Conservation (phyloP, 208 protist genomes). For the Acanthamoeba castellanii region DNA sequence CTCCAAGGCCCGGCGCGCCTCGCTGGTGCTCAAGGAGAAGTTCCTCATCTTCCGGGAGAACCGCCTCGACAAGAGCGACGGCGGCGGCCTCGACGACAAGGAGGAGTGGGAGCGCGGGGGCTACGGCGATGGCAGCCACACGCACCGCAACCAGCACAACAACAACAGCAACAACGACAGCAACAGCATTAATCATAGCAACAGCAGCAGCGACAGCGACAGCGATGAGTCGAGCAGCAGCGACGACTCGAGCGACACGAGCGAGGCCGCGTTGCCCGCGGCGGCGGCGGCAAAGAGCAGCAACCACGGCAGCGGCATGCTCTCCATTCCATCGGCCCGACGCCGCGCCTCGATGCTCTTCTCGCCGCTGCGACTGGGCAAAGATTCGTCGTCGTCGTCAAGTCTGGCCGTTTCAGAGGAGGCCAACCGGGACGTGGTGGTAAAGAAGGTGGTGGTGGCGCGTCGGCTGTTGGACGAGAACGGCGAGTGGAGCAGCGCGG, state of each 20-base stretch:
- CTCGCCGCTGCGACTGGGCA: conserved; percentile 19
- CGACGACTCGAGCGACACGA: conserved; percentile 21
- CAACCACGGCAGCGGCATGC: background rate
- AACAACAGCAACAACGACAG: background rate
- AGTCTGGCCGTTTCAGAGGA: background rate
- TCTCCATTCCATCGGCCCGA: background rate
- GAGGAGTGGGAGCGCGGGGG: conserved; percentile 38
- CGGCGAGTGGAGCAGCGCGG: background rate
- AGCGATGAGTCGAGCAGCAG: background rate
- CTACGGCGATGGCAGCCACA: background rate
- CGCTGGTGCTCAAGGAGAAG: conserved; percentile 44
- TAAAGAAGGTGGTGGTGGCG: background rate
- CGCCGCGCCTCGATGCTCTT: background rate
- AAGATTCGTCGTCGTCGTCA: background rate
- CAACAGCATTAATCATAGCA: background rate
- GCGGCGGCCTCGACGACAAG: background rate
- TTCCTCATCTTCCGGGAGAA: conserved; percentile 28
- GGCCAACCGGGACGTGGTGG: background rate
- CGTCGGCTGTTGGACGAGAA: too few relatives aligned
- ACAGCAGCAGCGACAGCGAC: background rate
- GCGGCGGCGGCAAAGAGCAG: background rate
- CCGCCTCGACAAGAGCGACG: background rate
- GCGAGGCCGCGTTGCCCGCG: background rate
- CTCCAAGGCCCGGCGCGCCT: conserved; percentile 35
- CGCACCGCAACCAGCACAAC: background rate